A percentile compares a stretch with the other conserved stretches of the same genome.
Conservation (phyloP, 1,284 basidiomycete genomes). For the Fomitopsis pinicola region DNA sequence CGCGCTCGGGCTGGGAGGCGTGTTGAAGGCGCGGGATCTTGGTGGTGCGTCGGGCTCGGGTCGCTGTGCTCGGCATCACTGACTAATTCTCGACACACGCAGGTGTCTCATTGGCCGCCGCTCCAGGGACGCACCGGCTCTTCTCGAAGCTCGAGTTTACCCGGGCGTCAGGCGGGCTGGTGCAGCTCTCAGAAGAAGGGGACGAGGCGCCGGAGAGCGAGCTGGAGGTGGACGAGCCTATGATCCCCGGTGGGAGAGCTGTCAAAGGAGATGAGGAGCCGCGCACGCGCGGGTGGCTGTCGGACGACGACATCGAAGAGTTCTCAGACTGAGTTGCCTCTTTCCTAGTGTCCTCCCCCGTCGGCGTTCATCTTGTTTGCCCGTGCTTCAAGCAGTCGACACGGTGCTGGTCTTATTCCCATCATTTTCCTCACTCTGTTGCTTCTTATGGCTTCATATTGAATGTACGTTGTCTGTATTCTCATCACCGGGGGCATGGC, state of each 20-base stretch:
- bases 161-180: conserved; percentile 19
- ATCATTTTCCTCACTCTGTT: too few species aligned
- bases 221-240: conserved; percentile 22
- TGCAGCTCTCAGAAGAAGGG: conserved; percentile 37
- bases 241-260: conserved; percentile 6
- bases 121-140: conserved; percentile 44
- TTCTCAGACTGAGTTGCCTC: conserved; percentile 57
- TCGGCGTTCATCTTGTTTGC: too few species aligned
- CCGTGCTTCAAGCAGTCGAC: too few species aligned
- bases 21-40: conserved; percentile 45
- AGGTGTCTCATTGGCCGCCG: neutral
- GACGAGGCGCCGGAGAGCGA: conserved; percentile 23
- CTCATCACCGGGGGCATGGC: too few species aligned
- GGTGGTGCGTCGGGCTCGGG: neutral
- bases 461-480: too few species aligned
- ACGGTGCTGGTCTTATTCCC: too few species aligned
- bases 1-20: conserved; percentile 55
- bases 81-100: neutral
- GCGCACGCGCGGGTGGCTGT: conserved; percentile 52
- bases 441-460: too few species aligned
- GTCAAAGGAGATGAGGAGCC: conserved; percentile 12
- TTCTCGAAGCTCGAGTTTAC: conserved; percentile 54
- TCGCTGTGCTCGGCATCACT: neutral
- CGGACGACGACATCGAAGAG: conserved; percentile 69
- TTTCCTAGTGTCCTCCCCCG: too few species aligned